Base-by-base conservation (phyloP, 164 flowering plant species). In the Pachysandra terminalis region DNA sequence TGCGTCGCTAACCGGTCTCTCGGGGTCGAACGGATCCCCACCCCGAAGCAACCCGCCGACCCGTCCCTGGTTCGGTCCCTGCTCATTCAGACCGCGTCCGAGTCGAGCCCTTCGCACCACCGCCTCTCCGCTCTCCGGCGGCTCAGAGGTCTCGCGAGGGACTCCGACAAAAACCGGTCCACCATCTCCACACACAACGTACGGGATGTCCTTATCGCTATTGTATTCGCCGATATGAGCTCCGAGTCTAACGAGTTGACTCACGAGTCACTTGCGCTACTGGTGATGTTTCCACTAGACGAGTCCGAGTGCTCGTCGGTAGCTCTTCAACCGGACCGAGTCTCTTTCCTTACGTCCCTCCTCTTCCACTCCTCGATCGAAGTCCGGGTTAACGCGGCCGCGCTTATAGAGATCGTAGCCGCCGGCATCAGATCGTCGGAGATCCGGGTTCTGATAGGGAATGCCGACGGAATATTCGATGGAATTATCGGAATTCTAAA, bases 41-140 rank as follows among this genome's bases (percentile, higher is more conserved):
- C 98, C 0, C 97, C 98, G 6, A 90, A 90, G 65, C 98, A 95
- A 63, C 98, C 98, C 0, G 96, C 97, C n/a, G 96, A 91, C 19
- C 96, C 97, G 13, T 54, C 77, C 21, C 16, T 80, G 26, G 83
- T 95, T 51, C 81, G 88, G 17, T 56, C 86, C 2, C 66, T 92
- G 21, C 73, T 90, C 19, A 40, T 23, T 54, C 93, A 87, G 28
- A 73, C 86, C 9, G 45, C 81, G 1, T 73, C 86, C 0, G 63
- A 27, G 0, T 77, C 91, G 3, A 24, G 9, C 23, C 59, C 79
- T 2, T 8, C 19, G 19, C 72, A 67, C 17, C 27, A 79, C 22
- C 85, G 97, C 2, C 72, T 87, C 32, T 54, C 88, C 13, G 85
- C 93, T 4, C 71, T 92, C 14, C 80, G 86, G 5, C 82, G 91